Evolutionary conservation across 192 early-diverging fungal genomes (phyloP).

Genomic region (Umbelopsis sp.): DNA sequence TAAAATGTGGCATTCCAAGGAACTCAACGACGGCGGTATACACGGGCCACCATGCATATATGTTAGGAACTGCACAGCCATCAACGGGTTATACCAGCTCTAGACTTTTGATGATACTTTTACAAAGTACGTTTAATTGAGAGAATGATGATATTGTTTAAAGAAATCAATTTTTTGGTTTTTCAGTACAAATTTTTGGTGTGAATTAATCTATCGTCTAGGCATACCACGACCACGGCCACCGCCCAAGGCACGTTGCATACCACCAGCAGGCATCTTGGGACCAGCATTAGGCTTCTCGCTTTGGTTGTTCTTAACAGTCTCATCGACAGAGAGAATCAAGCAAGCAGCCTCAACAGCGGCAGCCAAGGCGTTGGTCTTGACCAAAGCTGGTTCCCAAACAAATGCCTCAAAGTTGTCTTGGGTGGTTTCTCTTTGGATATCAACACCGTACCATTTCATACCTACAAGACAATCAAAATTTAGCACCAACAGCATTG

Average conservation of each 20-base stretch:
- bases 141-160: neutral
- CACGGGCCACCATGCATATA: too few species aligned
- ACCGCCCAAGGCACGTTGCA: conserved; percentile 52
- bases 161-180: neutral
- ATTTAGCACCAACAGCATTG: neutral
- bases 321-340: conserved; percentile 97
- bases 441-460: conserved; percentile 94
- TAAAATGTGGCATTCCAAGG: too few species aligned
- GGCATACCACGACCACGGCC: conserved; percentile 71
- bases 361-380: conserved; percentile 93
- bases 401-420: conserved; percentile 94
- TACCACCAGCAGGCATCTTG: conserved; percentile 51
- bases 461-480: conserved; percentile 47
- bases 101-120: too few species aligned
- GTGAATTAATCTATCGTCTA: conserved; percentile 45
- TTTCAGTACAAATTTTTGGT: conserved; percentile 14
- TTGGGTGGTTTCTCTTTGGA: conserved; percentile 81
- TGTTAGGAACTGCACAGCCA: too few species aligned
- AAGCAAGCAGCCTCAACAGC: conserved; percentile 96
- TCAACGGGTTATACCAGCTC: too few species aligned
- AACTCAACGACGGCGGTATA: too few species aligned
- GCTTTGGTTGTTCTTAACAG: conserved; percentile 88
- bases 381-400: conserved; percentile 98
- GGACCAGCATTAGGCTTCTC: conserved; percentile 72
- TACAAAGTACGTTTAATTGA: neutral